Conservation (phyloP, 768 basidiomycete genomes). For the Boletus sp. region DNA sequence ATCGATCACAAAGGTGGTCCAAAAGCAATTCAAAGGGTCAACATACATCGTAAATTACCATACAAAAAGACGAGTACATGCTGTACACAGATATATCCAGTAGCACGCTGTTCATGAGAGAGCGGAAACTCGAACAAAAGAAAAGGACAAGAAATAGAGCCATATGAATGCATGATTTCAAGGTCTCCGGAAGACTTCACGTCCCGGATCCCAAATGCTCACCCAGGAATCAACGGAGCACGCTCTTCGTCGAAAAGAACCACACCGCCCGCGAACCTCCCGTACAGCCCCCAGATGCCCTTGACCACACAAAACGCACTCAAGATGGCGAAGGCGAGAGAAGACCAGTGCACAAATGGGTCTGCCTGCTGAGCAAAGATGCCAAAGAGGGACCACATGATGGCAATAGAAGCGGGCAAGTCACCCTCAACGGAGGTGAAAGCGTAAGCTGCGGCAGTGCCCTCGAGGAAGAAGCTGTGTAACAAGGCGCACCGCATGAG, state of each 20-base stretch:
- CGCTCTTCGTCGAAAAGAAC: slow-evolving; percentile 86
- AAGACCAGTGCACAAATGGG: slow-evolving; percentile 85
- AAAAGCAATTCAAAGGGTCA: not conserved
- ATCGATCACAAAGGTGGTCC: not conserved
- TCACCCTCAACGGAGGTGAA: slow-evolving; percentile 91
- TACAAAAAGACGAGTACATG: not conserved
- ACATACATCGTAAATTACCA: slow-evolving; percentile 3
- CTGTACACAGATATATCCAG: not conserved
- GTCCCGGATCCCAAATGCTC: slow-evolving; percentile 3
- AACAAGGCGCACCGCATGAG: slow-evolving; percentile 3
- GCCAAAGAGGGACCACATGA: slow-evolving; percentile 91
- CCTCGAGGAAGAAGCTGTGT: slow-evolving; percentile 84
- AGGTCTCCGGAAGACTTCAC: not conserved
- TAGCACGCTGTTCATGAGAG: slow-evolving; percentile 2
- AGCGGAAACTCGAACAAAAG: not conserved
- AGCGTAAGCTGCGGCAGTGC: slow-evolving; percentile 90
- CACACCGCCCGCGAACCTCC: slow-evolving; percentile 44
- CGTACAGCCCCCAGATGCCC: slow-evolving; percentile 57
- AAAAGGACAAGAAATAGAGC: not conserved
- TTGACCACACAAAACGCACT: slow-evolving; percentile 84
- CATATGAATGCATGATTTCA: not conserved
- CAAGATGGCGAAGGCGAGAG: slow-evolving; percentile 82
- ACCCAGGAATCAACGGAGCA: slow-evolving; percentile 67
- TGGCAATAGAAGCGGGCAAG: slow-evolving; percentile 86
- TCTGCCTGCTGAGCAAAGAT: slow-evolving; percentile 77